Evolutionary conservation across 192 early-diverging fungal genomes (phyloP), one percentile per base, ranked within the genome.

Genomic region (Coemansia sp.): DNA sequence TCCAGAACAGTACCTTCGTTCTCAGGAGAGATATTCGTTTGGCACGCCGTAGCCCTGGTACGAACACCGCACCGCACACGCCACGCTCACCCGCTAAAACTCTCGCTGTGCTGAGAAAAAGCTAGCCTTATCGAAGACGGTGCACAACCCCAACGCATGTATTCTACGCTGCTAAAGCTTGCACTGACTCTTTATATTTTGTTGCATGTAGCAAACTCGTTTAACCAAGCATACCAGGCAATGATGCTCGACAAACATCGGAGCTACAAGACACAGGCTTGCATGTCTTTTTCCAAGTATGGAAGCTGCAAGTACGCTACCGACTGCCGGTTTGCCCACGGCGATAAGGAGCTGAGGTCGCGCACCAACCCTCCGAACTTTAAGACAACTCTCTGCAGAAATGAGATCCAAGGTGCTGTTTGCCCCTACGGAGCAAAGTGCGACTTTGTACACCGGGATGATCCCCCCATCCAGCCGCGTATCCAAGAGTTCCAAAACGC

Each of bases 1-100:
- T 57, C 87, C 10, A 88, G 91, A 60, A 80, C 91, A 3, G 89
- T 89, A 1, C 83, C n/a, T n/a, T n/a, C n/a, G n/a, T n/a, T n/a
- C n/a, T n/a, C n/a, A n/a, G n/a, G n/a, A n/a, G n/a, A n/a, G n/a
- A n/a, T n/a, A n/a, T n/a, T n/a, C n/a, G n/a, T n/a, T n/a, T n/a
- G n/a, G n/a, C n/a, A n/a, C n/a, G n/a, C n/a, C n/a, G n/a, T n/a
- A n/a, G n/a, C n/a, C n/a, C n/a, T n/a, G n/a, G n/a, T n/a, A n/a
- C n/a, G n/a, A n/a, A n/a, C n/a, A n/a, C n/a, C n/a, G n/a, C n/a
- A n/a, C n/a, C n/a, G n/a, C n/a, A n/a, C n/a, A n/a, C n/a, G n/a
- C n/a, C n/a, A n/a, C n/a, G n/a, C n/a, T n/a, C n/a, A n/a, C n/a
- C n/a, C n/a, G n/a, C n/a, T n/a, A n/a, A n/a, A n/a, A n/a, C n/a